Evolutionary conservation across 768 basidiomycete genomes (phyloP).

Genomic region (Auricularia heimuer): DNA sequence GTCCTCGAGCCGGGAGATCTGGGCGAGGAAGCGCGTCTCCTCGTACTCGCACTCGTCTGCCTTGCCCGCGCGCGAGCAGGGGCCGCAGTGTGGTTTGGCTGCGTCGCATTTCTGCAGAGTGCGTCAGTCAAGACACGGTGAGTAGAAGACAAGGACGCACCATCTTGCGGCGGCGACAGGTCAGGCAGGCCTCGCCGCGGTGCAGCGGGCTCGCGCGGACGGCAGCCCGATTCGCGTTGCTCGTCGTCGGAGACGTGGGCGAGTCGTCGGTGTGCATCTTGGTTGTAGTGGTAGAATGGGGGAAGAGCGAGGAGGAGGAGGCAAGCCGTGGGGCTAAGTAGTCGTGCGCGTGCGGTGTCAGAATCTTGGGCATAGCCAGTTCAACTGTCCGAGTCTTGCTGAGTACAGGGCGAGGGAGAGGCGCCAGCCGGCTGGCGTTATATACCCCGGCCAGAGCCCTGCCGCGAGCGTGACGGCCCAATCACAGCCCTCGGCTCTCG

Average conservation of each 20-base stretch:
- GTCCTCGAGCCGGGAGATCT: not conserved
- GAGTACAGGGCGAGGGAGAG: too few species aligned
- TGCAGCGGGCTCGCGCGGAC: not conserved
- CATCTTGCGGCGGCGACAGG: not conserved
- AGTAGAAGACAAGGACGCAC: not conserved
- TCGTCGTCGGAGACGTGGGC: not conserved
- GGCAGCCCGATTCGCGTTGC: not conserved
- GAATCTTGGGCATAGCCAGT: not conserved
- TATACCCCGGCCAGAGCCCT: too few species aligned
- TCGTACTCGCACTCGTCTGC: conserved; percentile 1
- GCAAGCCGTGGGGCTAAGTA: not conserved
- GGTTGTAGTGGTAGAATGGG: not conserved
- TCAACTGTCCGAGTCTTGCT: too few species aligned
- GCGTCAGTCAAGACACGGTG: not conserved
- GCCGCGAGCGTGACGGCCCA: too few species aligned
- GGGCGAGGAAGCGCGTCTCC: not conserved
- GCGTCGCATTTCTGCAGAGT: conserved; percentile 2
- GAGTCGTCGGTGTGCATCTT: not conserved
- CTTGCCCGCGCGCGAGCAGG: not conserved
- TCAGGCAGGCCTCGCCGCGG: not conserved
- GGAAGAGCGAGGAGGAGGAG: not conserved
- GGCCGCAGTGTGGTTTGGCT: not conserved
- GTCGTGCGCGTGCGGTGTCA: not conserved
- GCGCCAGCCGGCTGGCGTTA: too few species aligned
- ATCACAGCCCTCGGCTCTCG: too few species aligned